phyloP scores from a whole-genome alignment of 2,329 filamentous ascomycete species.

The Meredithiella fracta region DNA sequence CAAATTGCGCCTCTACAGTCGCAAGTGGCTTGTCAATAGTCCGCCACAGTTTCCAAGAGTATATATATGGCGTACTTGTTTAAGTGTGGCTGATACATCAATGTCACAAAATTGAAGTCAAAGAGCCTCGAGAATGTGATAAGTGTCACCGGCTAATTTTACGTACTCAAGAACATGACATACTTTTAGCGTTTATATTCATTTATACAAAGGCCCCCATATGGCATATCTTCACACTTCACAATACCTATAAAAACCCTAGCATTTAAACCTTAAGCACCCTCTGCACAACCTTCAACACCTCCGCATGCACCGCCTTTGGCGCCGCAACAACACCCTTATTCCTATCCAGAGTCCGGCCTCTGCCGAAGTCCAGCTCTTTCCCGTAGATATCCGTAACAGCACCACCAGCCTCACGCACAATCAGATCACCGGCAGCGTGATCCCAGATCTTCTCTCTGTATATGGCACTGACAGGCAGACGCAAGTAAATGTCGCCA shows the following conservation, averaged over 20 bases:
- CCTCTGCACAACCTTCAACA: slow-evolving; percentile 67
- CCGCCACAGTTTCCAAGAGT: neutral
- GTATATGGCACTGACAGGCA: slow-evolving; percentile 75
- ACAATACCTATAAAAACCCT: neutral
- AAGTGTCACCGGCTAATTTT: no score
- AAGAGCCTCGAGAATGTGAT: neutral
- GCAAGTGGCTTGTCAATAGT: no score
- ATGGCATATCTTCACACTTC: neutral
- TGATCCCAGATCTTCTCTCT: slow-evolving; percentile 99
- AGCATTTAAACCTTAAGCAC: slow-evolving; percentile 39
- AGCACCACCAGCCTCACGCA: slow-evolving; percentile 79
- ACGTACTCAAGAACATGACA: no score
- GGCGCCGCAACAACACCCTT: slow-evolving; percentile 89
- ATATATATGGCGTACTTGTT: neutral
- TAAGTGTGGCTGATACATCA: neutral
- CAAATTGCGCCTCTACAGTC: no score
- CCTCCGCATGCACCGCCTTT: slow-evolving; percentile 53
- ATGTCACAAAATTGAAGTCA: neutral
- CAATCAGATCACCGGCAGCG: slow-evolving; percentile 84
- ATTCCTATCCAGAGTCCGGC: slow-evolving; percentile 73
- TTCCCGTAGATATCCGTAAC: slow-evolving; percentile 83
- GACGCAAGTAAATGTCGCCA: slow-evolving; percentile 81
- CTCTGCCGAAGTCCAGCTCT: slow-evolving; percentile 69
- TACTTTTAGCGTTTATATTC: neutral
- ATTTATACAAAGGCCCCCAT: neutral